phyloP scores from a whole-genome alignment of 78 protist genomes.

The Tieghemostelium lacteum region DNA sequence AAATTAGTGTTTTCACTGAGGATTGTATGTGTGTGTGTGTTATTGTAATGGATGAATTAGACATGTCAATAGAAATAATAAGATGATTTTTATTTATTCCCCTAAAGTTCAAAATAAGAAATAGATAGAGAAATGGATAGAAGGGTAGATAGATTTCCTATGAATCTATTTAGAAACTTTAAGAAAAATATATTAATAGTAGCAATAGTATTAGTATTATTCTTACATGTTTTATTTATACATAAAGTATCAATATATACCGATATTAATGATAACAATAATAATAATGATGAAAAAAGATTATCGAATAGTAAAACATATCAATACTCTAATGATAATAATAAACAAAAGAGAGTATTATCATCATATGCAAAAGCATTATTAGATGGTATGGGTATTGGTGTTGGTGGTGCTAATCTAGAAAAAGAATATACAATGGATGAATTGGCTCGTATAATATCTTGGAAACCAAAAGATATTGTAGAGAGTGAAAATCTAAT shows the following conservation, averaged over 20 bases:
- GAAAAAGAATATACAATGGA: neutral
- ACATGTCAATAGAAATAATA: too few species aligned
- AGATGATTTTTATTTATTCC: too few species aligned
- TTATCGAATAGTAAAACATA: neutral
- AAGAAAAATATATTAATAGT: constrained; percentile 29
- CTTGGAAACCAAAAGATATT: neutral
- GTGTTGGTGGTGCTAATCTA: neutral
- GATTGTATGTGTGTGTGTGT: too few species aligned
- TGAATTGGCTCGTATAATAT: neutral
- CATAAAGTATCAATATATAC: constrained; percentile 25
- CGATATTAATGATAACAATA: neutral
- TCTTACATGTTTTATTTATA: constrained; percentile 5
- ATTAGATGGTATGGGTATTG: neutral
- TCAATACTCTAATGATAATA: neutral
- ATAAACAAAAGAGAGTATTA: neutral
- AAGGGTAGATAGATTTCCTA: too few species aligned
- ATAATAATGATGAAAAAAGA: neutral
- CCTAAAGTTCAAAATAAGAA: too few species aligned
- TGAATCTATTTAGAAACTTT: too few species aligned
- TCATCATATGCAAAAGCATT: neutral
- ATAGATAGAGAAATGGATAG: too few species aligned
- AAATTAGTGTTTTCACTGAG: too few species aligned
- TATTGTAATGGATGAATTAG: too few species aligned
- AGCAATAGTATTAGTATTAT: neutral
- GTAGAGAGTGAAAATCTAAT: neutral